These are phyloP conservation scores for Theileria sp. DNA, from an alignment of 169 alveolate genomes.

Conservation along the genomic window DNA sequence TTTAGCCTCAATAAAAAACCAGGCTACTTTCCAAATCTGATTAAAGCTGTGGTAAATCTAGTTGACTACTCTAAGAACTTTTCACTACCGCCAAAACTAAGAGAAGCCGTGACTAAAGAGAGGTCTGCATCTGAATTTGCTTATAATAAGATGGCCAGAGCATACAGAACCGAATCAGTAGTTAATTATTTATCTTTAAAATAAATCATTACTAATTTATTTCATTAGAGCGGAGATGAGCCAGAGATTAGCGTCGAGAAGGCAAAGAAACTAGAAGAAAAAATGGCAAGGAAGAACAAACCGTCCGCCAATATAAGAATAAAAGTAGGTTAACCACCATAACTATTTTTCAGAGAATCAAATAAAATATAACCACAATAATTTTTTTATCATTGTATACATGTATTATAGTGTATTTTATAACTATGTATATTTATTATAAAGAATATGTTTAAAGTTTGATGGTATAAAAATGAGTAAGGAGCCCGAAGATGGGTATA, in stretches of 20 bases:
- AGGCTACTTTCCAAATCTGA: slow-evolving; percentile 8
- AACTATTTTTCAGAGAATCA: slow-evolving; percentile 13
- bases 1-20: slow-evolving; percentile 5
- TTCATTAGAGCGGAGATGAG: slow-evolving; percentile 13
- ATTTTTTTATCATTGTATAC: slow-evolving; percentile 6
- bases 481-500: not conserved
- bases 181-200: not conserved
- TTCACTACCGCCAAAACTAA: slow-evolving; percentile 18
- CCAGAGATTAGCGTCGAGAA: slow-evolving; percentile 11
- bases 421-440: not conserved
- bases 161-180: slow-evolving; percentile 30
- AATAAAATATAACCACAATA: not conserved
- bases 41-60: slow-evolving; percentile 15
- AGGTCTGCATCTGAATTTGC: slow-evolving; percentile 28
- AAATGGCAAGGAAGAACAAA: slow-evolving; percentile 20
- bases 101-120: slow-evolving; percentile 28
- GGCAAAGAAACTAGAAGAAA: slow-evolving; percentile 48
- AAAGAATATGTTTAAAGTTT: not conserved
- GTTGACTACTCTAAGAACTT: slow-evolving; percentile 61
- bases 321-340: slow-evolving; percentile 17
- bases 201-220: not conserved
- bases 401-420: not conserved
- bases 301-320: not conserved
- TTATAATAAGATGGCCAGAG: slow-evolving; percentile 24
- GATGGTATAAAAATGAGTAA: not conserved